Evolutionary conservation across 352 stramenopile species (phyloP).

Genomic region (Pythium utonaiense): DNA sequence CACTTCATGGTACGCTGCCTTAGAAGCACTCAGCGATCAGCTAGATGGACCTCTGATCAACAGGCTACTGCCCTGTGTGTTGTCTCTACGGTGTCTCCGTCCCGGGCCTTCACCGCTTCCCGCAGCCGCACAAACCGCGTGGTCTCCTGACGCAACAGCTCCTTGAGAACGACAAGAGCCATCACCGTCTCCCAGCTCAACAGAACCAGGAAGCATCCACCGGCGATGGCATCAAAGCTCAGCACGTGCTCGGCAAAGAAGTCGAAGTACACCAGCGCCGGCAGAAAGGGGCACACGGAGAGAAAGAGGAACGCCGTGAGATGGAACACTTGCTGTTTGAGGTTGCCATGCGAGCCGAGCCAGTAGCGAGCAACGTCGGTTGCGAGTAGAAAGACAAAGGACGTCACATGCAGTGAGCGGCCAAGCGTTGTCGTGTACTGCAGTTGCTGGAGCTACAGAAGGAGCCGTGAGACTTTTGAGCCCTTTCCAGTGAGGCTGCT

Average conservation of each 20-base stretch:
- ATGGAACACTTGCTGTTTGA: slow-evolving; percentile 56
- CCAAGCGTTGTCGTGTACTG: slow-evolving; percentile 43
- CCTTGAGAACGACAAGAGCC: slow-evolving; percentile 42
- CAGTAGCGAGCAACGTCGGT: slow-evolving; percentile 53
- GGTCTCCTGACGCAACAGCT: slow-evolving; percentile 53
- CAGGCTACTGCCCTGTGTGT: not conserved
- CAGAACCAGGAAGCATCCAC: slow-evolving; percentile 31
- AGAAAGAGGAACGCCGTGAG: slow-evolving; percentile 69
- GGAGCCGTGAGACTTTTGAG: slow-evolving; percentile 5
- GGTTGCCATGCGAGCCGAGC: slow-evolving; percentile 52
- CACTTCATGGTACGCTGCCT: too few relatives aligned
- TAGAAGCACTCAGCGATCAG: too few relatives aligned
- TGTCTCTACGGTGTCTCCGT: not conserved
- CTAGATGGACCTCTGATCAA: too few relatives aligned
- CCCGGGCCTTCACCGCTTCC: slow-evolving; percentile 22
- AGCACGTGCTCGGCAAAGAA: slow-evolving; percentile 53
- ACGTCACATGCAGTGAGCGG: slow-evolving; percentile 34
- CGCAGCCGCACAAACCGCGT: slow-evolving; percentile 53
- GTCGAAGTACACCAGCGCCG: slow-evolving; percentile 47
- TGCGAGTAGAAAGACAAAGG: slow-evolving; percentile 40
- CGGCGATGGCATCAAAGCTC: slow-evolving; percentile 43
- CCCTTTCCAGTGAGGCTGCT: not conserved
- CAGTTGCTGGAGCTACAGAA: slow-evolving; percentile 30
- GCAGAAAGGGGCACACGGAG: slow-evolving; percentile 52
- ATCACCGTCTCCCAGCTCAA: slow-evolving; percentile 36